phyloP scores from a whole-genome alignment of 2,329 filamentous ascomycete species.

The Pseudomassariella vexata region DNA sequence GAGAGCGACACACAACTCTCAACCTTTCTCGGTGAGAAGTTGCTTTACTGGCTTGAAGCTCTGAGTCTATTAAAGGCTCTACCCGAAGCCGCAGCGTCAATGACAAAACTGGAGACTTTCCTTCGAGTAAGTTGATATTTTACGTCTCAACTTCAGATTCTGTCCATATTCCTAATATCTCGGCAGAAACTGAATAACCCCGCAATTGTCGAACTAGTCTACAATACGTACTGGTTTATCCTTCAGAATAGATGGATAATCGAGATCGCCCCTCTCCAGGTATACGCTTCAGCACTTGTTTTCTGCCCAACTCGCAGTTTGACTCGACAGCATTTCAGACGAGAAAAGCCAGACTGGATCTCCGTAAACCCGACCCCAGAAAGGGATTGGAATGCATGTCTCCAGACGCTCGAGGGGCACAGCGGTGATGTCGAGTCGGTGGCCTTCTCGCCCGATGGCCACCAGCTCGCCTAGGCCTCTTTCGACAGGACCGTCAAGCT shows the following conservation, averaged over 20 bases:
- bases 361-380: slow-evolving; percentile 5
- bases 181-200: not conserved
- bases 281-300: slow-evolving; percentile 26
- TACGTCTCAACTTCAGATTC: too few relatives aligned
- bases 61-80: slow-evolving; percentile 26
- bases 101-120: slow-evolving; percentile 13
- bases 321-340: slow-evolving; percentile 10
- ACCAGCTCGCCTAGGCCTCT: slow-evolving; percentile 4
- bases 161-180: too few relatives aligned
- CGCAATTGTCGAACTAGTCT: slow-evolving; percentile 10
- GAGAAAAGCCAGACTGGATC: slow-evolving; percentile 13
- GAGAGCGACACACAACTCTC: slow-evolving; percentile 15
- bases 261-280: slow-evolving; percentile 22
- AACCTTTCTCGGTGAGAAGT: slow-evolving; percentile 27
- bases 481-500: too few relatives aligned
- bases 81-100: slow-evolving; percentile 14
- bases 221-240: slow-evolving; percentile 25
- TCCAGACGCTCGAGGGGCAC: slow-evolving; percentile 6
- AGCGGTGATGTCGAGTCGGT: not conserved
- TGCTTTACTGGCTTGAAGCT: slow-evolving; percentile 38
- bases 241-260: too few relatives aligned
- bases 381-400: slow-evolving; percentile 3
- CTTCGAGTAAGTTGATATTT: not conserved
- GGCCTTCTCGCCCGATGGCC: slow-evolving; percentile 8
- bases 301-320: slow-evolving; percentile 23